phyloP scores from a whole-genome alignment of 129 eudicot species.

The Sambucus nigra region DNA sequence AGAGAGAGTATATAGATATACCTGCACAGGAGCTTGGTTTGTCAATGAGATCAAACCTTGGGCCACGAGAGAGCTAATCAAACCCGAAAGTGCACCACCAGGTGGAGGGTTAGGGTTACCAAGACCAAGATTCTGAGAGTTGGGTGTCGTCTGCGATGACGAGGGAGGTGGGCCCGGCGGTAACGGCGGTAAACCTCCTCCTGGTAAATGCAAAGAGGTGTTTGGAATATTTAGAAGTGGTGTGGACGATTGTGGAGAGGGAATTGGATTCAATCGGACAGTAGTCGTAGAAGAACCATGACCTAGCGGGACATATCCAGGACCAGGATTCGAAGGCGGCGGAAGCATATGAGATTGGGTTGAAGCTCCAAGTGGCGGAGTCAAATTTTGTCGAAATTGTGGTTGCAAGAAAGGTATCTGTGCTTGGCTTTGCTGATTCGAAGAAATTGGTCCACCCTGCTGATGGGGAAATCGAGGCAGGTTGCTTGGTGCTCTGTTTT shows the following conservation, averaged over 20 bases:
- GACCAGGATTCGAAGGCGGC: constrained; percentile 36
- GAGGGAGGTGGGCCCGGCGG: constrained; percentile 50
- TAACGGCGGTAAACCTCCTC: constrained; percentile 30
- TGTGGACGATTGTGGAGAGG: constrained; percentile 31
- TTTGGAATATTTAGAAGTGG: constrained; percentile 19
- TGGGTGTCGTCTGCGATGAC: constrained; percentile 13
- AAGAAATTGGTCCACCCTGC: constrained; percentile 13
- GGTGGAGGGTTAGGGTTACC: constrained; percentile 32
- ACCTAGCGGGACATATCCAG: constrained; percentile 45
- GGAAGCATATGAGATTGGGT: constrained; percentile 19
- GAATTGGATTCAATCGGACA: constrained; percentile 17
- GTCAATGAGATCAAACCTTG: constrained; percentile 70
- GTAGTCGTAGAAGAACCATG: constrained; percentile 22
- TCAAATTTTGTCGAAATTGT: constrained; percentile 34
- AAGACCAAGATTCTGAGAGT: constrained; percentile 34
- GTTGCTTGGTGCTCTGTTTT: constrained; percentile 16
- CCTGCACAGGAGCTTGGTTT: constrained; percentile 55
- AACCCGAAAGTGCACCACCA: constrained; percentile 50
- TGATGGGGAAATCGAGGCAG: constrained; percentile 26
- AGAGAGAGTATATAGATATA: too few species aligned
- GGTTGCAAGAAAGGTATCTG: constrained; percentile 28
- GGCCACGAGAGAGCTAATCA: constrained; percentile 61
- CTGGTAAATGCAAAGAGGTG: constrained; percentile 32
- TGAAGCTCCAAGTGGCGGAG: constrained; percentile 22
- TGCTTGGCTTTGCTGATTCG: constrained; percentile 24